Base-by-base conservation (phyloP, 768 basidiomycete genomes). In the Panellus pusillus region DNA sequence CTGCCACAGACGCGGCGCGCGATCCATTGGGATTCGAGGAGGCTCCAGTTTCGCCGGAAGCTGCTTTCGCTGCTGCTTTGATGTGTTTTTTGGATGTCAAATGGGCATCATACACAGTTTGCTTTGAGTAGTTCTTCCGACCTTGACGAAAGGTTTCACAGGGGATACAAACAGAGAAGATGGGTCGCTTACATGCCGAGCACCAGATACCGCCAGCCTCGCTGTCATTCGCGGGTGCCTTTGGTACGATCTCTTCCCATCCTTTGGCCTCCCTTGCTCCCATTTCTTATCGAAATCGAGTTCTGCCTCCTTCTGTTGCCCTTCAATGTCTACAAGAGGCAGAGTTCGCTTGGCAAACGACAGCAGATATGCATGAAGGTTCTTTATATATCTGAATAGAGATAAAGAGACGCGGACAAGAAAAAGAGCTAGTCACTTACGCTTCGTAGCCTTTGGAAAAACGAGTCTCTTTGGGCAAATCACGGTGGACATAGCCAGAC, bases 61-160 rank as follows among this genome's bases (percentile, higher is more conserved):
- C 67, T 42, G 81, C 86, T 65, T 85, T 91, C 8, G 86, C 81
- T n/a, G 82, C 78, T 8, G 93, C 91, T 73, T 98, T 99, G 65
- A 91, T 73, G 65, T 99, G 97, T 68, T 93, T 98, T 75, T 95
- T 98, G 18, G 94, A 96, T 2, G 86, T 93, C 47, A 98, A 70
- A 67, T 98, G 97, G 2, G 94, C 94, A 57, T 97, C 91, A 68
- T 94, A 99, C 9, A 99, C 97, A 0, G 97, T 98, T 70, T 98
- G 92, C 70, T 98, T 99, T 12, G 95, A 83, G 70, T 98, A 98
- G 52, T 82, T 76, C 67, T 95, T 97, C 71, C 98, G 93, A 68
- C 95, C 95, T 98, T 63, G 20, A 28, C 24, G 35, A 29, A 6
- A 31, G 1, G 11, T 39, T 51, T 50, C 40, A 55, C 47, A 31